Evolutionary conservation across 495 filamentous ascomycete species (phyloP), one percentile per base, ranked within the genome.

Genomic region (Letharia lupina): DNA sequence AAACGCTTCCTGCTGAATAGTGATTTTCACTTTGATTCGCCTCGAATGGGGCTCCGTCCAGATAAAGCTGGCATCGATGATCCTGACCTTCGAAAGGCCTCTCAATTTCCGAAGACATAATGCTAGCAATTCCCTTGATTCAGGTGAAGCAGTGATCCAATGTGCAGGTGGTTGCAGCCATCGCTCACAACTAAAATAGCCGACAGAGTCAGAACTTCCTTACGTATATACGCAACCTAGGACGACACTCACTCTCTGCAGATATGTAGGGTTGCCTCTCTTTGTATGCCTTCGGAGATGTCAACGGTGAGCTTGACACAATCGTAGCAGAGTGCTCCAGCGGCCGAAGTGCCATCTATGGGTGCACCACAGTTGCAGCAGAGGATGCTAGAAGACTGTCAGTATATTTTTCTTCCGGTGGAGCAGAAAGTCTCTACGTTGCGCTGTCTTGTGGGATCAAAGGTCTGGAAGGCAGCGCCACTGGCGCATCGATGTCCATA

Each of bases 31-130:
- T 73, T 89, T 92, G 61, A 98, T 81, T 71, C 94, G 80, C 71
- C 90, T 81, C 60, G 90, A 95, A 79, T 98, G 94, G 10, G 94
- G 94, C 77, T 98, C 94, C 4, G 94, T 98, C 94, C 94, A 98
- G 69, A 96, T 91, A 74, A 98, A 98, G 71, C 85, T 89, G 45
- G 94, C 94, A 71, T 98, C 94, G 72, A 94, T 91, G 67, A 98
- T 92, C 52, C 94, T 81, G 63, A 95, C 90, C 78, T 91, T 94
- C 70, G 84, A 82, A 64, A 98, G 76, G 48, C 93, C 91, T 61
- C 85, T 81, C 64, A 98, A 75, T 71, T 89, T 90, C 71, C 89
- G 83, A 63, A 98, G 77, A 78, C 94, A 98, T 40, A 97, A 75
- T 15, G 94, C 93, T 37, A 98, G 79, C 54, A 98, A 78, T 75